phyloP scores from a whole-genome alignment of 805 yeast species.

The Candida schatavii region DNA sequence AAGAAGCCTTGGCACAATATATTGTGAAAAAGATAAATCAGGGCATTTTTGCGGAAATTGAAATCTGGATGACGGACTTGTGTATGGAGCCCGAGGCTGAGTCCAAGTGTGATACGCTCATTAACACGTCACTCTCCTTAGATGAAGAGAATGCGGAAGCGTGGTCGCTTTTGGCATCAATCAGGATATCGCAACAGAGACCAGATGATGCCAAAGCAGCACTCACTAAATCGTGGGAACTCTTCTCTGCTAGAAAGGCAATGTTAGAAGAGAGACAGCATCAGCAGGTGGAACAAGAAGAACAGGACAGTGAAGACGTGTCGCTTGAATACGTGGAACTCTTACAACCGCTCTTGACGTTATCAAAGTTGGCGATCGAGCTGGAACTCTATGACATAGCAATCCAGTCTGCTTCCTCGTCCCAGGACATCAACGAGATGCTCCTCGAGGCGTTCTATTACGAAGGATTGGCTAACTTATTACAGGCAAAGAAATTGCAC shows the following conservation, averaged over 20 bases:
- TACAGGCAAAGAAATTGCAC: conserved; percentile 33
- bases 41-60: conserved; percentile 82
- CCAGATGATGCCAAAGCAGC: conserved; percentile 71
- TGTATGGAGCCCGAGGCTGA: conserved; percentile 95
- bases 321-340: conserved; percentile 59
- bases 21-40: conserved; percentile 61
- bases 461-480: conserved; percentile 71
- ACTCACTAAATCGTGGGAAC: conserved; percentile 65
- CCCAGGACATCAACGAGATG: conserved; percentile 80
- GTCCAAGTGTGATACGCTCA: conserved; percentile 66
- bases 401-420: conserved; percentile 57
- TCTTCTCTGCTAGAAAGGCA: conserved; percentile 54
- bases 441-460: conserved; percentile 79
- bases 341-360: conserved; percentile 68
- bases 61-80: conserved; percentile 96
- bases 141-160: conserved; percentile 71
- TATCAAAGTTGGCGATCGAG: conserved; percentile 76
- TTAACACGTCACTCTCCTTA: conserved; percentile 59
- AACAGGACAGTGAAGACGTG: conserved; percentile 25
- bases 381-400: conserved; percentile 68
- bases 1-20: conserved; percentile 24
- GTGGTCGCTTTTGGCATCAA: conserved; percentile 78
- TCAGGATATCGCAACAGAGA: conserved; percentile 83
- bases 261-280: conserved; percentile 36
- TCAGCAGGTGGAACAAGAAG: conserved; percentile 16